phyloP scores from a whole-genome alignment of 108 stramenopile genomes.

The Nitzschia sp. region DNA sequence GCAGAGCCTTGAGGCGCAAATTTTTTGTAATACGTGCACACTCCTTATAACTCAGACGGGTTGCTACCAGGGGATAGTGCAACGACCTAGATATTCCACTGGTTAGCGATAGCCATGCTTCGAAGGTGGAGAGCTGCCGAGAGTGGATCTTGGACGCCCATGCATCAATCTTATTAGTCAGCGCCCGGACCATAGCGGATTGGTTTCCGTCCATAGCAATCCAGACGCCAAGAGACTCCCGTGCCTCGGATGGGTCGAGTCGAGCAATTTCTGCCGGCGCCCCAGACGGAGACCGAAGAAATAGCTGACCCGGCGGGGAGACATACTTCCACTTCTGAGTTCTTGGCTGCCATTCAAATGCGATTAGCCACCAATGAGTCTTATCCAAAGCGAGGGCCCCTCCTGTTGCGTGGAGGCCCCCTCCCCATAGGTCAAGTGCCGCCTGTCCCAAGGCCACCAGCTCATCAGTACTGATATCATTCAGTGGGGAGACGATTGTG shows the following conservation, averaged over 20 bases:
- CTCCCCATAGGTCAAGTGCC: conserved; percentile 1
- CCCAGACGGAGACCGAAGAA: neutral
- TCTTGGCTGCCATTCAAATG: neutral
- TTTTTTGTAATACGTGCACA: neutral
- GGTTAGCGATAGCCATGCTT: neutral
- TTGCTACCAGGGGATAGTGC: neutral
- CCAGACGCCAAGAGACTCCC: neutral
- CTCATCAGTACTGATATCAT: neutral
- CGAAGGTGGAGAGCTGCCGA: neutral
- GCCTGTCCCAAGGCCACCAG: neutral
- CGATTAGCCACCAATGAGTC: conserved; percentile 12
- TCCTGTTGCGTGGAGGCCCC: conserved; percentile 3
- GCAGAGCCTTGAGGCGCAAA: neutral
- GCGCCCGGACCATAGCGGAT: neutral
- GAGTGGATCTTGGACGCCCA: conserved; percentile 4
- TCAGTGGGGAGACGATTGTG: neutral
- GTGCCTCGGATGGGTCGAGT: neutral
- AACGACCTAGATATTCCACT: neutral
- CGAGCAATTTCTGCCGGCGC: too few relatives aligned
- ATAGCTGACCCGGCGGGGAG: neutral
- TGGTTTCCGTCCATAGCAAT: neutral
- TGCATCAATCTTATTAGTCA: neutral
- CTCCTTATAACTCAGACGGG: neutral
- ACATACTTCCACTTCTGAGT: neutral
- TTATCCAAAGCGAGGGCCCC: neutral